Percentiles rank a stretch among this genome's conserved stretches.
Conservation (phyloP, 768 basidiomycete genomes). For the Leccinellum luteum region DNA sequence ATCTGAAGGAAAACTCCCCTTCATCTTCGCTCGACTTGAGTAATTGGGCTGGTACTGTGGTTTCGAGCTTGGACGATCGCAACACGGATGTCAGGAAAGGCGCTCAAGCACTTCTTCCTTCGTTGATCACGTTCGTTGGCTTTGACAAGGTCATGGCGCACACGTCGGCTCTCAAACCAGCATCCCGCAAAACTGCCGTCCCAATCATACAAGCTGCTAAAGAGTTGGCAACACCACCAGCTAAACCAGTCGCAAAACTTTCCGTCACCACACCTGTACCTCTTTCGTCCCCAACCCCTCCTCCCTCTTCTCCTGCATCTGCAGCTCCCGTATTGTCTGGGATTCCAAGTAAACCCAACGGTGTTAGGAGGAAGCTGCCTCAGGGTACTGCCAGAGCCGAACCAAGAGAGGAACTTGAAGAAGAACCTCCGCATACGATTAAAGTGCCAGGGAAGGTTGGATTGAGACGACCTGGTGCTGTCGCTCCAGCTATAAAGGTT, state of each 20-base stretch:
- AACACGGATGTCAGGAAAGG: conserved; percentile 90
- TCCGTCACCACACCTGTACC: conserved; percentile 18
- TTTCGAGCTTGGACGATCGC: conserved; percentile 87
- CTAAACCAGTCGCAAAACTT: conserved; percentile 30
- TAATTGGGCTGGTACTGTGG: conserved; percentile 59
- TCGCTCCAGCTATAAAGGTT: conserved; percentile 30
- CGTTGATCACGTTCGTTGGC: conserved; percentile 70
- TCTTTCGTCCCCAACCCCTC: conserved; percentile 35
- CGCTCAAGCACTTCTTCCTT: conserved; percentile 78
- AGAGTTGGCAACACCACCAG: conserved; percentile 37
- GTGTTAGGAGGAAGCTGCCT: conserved; percentile 72
- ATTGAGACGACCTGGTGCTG: conserved; percentile 44
- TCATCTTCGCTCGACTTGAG: conserved; percentile 62
- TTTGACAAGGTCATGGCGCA: conserved; percentile 85
- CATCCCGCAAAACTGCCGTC: conserved; percentile 77
- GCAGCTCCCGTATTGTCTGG: conserved; percentile 30
- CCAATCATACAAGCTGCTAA: conserved; percentile 89
- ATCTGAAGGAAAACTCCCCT: conserved; percentile 66
- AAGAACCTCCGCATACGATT: conserved; percentile 33
- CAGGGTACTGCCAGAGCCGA: conserved; percentile 52
- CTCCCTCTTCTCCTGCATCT: conserved; percentile 47
- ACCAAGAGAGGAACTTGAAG: conserved; percentile 37
- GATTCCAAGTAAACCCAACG: conserved; percentile 46
- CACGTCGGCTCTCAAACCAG: conserved; percentile 85
- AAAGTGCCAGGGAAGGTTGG: conserved; percentile 38